These are phyloP conservation scores for Aspergillus sp. DNA, from an alignment of 2,329 filamentous ascomycete species.

Conservation along the genomic window DNA sequence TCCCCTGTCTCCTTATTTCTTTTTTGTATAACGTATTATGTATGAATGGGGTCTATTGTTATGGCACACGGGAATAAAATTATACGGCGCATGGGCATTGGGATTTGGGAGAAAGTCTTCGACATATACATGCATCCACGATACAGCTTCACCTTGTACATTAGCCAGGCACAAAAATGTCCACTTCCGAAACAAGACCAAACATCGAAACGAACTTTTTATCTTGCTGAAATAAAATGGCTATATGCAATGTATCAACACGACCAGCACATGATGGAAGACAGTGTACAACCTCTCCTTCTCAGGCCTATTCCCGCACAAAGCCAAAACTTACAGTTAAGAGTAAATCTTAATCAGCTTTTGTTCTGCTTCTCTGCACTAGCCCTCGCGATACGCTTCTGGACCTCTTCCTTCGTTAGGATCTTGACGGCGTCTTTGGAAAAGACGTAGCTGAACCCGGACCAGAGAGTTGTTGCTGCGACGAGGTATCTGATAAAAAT, in stretches of 20 bases:
- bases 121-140: not conserved
- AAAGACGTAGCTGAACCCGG: conserved; percentile 83
- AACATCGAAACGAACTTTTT: no score
- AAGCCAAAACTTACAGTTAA: no score
- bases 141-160: no score
- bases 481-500: conserved; percentile 60
- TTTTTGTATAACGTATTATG: not conserved
- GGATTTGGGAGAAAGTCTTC: not conserved
- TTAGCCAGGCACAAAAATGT: no score
- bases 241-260: no score
- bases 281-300: no score
- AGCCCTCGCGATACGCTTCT: conserved; percentile 27
- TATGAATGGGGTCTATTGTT: not conserved
- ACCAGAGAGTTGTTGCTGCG: conserved; percentile 84
- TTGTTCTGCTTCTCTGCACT: conserved; percentile 16
- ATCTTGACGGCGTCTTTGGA: conserved; percentile 90
- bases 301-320: no score
- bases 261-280: no score
- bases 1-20: not conserved
- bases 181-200: no score
- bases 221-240: no score
- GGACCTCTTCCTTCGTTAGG: conserved; percentile 43
- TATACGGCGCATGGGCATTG: not conserved
- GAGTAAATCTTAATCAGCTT: not conserved
- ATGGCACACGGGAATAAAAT: not conserved